A percentile compares a stretch with the other conserved stretches of the same genome.
These are phyloP conservation scores for Elaeis guineensis DNA, from an alignment of 176 grass and related monocot genomes.

Conservation along the genomic window DNA sequence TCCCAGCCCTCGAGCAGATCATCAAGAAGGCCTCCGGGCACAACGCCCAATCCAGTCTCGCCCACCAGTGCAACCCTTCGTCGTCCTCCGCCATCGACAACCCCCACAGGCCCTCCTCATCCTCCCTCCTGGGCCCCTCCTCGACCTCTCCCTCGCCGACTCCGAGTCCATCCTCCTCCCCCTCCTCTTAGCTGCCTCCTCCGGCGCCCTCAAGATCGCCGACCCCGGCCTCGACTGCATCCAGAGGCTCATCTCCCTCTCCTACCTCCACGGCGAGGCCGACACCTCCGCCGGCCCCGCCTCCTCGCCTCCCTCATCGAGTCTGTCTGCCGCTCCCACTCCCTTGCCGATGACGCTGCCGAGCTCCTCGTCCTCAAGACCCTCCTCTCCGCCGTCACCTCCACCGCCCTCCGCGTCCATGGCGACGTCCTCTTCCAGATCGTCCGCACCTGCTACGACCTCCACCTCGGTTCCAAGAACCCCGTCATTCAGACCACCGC, in stretches of 20 bases:
- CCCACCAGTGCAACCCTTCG: conserved; percentile 77
- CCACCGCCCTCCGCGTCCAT: conserved; percentile 75
- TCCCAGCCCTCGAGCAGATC: conserved; percentile 88
- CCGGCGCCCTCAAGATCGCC: conserved; percentile 59
- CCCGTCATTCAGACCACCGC: conserved; percentile 84
- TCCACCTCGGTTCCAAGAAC: conserved; percentile 75
- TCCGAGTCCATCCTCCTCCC: too few relatives aligned
- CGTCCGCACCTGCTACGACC: conserved; percentile 84
- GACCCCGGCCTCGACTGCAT: conserved; percentile 69
- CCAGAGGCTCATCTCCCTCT: conserved; percentile 79
- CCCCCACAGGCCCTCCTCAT: conserved; percentile 49
- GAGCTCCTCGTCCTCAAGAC: conserved; percentile 95
- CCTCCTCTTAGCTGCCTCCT: conserved; percentile 54
- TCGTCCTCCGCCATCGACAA: conserved; percentile 34
- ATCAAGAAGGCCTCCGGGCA: conserved; percentile 86
- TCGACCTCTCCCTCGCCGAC: too few relatives aligned
- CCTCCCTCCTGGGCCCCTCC: conserved; percentile 63
- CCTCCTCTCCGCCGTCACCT: conserved; percentile 87
- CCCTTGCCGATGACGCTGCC: conserved; percentile 37
- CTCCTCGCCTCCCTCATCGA: conserved; percentile 66
- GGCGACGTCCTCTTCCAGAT: conserved; percentile 76
- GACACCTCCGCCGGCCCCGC: conserved; percentile 54
- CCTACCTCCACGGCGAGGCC: conserved; percentile 87
- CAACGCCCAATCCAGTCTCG: conserved; percentile 96
- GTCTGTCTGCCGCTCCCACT: conserved; percentile 57